Conservation (phyloP, 2,329 filamentous ascomycete genomes). For the Paramyrothecium roridum region DNA sequence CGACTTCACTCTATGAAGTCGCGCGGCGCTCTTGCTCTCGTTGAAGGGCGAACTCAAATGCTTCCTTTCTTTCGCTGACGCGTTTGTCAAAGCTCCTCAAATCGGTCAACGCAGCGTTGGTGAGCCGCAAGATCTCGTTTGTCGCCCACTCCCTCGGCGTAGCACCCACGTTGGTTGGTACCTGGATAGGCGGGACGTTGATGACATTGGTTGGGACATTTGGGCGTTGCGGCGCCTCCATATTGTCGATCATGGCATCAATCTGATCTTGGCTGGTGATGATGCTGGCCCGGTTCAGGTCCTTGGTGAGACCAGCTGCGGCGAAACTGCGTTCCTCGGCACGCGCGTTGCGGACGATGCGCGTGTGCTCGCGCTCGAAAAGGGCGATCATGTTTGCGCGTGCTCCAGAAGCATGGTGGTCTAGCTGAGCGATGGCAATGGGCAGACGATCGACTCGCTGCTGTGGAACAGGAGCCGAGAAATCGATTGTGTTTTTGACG, state of each 20-base stretch:
- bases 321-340: slow-evolving; percentile 11
- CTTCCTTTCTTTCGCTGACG: slow-evolving; percentile 6
- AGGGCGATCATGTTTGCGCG: slow-evolving; percentile 26
- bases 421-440: slow-evolving; percentile 14
- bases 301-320: neutral
- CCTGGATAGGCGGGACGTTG: slow-evolving; percentile 14
- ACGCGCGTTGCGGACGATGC: slow-evolving; percentile 18
- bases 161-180: slow-evolving; percentile 1
- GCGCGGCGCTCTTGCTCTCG: slow-evolving; percentile 12
- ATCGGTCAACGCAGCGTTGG: slow-evolving; percentile 12
- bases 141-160: slow-evolving; percentile 18
- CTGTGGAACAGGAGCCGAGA: slow-evolving; percentile 12
- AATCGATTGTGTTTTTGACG: slow-evolving; percentile 23
- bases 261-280: slow-evolving; percentile 9
- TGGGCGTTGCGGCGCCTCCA: slow-evolving; percentile 15
- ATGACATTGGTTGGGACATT: slow-evolving; percentile 5
- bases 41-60: slow-evolving; percentile 18
- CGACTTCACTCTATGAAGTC: slow-evolving; percentile 13
- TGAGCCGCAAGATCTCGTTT: slow-evolving; percentile 14
- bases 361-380: slow-evolving; percentile 25
- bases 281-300: slow-evolving; percentile 5
- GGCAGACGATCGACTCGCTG: slow-evolving; percentile 13
- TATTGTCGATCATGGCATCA: slow-evolving; percentile 24
- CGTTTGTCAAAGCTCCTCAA: slow-evolving; percentile 20
- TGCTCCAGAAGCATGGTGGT: slow-evolving; percentile 21